Evolutionary conservation across 768 basidiomycete genomes (phyloP).

Genomic region (Dacryopinax primogenitus): DNA sequence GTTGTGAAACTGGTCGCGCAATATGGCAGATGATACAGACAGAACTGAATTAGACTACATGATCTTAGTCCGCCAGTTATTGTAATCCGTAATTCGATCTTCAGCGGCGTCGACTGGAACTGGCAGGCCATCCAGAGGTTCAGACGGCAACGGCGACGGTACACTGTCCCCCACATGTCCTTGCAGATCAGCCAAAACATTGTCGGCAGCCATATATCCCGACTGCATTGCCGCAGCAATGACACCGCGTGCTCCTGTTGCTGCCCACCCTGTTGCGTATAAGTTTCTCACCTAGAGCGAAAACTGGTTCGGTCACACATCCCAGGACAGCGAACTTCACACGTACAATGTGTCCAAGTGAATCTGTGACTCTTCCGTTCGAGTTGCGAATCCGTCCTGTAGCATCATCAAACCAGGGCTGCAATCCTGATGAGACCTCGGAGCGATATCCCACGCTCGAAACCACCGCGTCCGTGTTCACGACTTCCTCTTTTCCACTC

Average conservation of each 20-base stretch:
- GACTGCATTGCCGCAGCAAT: constrained; percentile 88
- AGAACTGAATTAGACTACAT: neutral
- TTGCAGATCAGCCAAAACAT: constrained; percentile 49
- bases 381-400: constrained; percentile 45
- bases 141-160: neutral
- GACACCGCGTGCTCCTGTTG: constrained; percentile 81
- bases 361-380: constrained; percentile 36
- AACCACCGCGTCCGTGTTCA: constrained; percentile 63
- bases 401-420: constrained; percentile 45
- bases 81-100: neutral
- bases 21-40: neutral
- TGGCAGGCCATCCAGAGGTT: neutral
- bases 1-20: neutral
- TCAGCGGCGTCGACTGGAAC: neutral
- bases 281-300: constrained; percentile 38
- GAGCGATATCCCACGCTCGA: constrained; percentile 78
- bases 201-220: constrained; percentile 66
- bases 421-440: constrained; percentile 37
- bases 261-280: constrained; percentile 93
- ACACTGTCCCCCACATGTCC: constrained; percentile 12
- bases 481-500: constrained; percentile 41
- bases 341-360: neutral
- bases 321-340: neutral
- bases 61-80: neutral
- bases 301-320: constrained; percentile 21